phyloP scores from a whole-genome alignment of 2,329 filamentous ascomycete genomes.

The Canariomyces notabilis region DNA sequence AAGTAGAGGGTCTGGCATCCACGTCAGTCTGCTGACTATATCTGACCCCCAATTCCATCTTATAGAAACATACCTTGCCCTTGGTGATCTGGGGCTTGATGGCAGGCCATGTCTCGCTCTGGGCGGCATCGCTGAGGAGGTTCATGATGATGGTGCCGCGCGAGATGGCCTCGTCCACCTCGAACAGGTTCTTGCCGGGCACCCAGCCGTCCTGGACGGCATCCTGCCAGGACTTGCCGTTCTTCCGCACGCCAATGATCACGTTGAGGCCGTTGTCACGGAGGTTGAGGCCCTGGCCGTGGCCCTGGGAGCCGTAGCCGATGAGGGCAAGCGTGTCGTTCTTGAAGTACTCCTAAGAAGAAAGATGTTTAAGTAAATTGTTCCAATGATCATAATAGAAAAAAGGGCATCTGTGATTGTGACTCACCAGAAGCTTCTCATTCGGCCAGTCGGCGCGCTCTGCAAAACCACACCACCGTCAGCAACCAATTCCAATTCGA shows the following conservation, averaged over 20 bases:
- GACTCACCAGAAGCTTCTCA: slow-evolving; percentile 90
- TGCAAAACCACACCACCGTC: slow-evolving; percentile 33
- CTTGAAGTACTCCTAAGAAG: slow-evolving; percentile 90
- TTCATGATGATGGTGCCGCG: slow-evolving; percentile 98
- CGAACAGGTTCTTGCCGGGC: slow-evolving; percentile 97
- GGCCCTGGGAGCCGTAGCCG: slow-evolving; percentile 95
- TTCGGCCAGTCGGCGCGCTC: slow-evolving; percentile 98
- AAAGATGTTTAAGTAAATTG: not conserved
- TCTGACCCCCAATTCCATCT: not conserved
- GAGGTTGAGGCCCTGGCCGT: slow-evolving; percentile 98
- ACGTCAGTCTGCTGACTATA: slow-evolving; percentile 6
- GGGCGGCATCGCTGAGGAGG: slow-evolving; percentile 93
- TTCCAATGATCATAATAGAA: slow-evolving; percentile 3
- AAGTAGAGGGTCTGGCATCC: slow-evolving; percentile 89
- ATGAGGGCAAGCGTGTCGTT: slow-evolving; percentile 98
- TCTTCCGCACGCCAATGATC: slow-evolving; percentile 97
- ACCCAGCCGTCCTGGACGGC: slow-evolving; percentile 97
- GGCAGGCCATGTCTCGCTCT: slow-evolving; percentile 96
- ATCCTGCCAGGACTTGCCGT: slow-evolving; percentile 97
- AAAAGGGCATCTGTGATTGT: no score
- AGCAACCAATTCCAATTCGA: not conserved
- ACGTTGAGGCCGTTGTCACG: slow-evolving; percentile 99
- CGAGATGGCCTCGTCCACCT: slow-evolving; percentile 91
- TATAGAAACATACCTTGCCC: slow-evolving; percentile 70
- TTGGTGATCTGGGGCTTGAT: slow-evolving; percentile 98